Evolutionary conservation across 2,329 filamentous ascomycete species (phyloP).

Genomic region (Coniochaeta sp.): DNA sequence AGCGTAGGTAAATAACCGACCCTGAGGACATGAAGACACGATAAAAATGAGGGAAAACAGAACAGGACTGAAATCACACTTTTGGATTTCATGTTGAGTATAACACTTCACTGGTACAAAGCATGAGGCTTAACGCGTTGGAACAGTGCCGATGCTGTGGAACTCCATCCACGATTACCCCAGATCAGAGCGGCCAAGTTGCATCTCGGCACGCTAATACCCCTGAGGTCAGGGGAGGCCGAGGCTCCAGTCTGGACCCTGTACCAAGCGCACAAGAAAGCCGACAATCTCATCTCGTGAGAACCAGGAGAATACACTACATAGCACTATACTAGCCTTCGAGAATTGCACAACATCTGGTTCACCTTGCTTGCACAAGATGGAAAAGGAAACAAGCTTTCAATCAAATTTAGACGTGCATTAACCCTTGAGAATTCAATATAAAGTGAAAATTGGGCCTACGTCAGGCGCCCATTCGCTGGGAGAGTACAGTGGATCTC

Average conservation of each 20-base stretch:
- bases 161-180: neutral
- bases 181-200: neutral
- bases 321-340: too few relatives aligned
- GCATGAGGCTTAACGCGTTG: too few relatives aligned
- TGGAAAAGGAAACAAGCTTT: neutral
- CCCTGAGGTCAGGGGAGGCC: neutral
- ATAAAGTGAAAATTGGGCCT: neutral
- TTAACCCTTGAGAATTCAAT: neutral
- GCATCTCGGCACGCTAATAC: neutral
- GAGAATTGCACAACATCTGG: neutral
- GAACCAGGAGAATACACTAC: too few relatives aligned
- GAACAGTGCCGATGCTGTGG: neutral
- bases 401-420: neutral
- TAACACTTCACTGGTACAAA: too few relatives aligned
- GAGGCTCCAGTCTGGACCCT: neutral
- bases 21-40: too few relatives aligned
- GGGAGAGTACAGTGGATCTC: neutral
- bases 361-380: neutral
- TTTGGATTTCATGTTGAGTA: too few relatives aligned
- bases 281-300: too few relatives aligned
- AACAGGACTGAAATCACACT: too few relatives aligned
- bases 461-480: neutral
- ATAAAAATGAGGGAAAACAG: too few relatives aligned
- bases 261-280: neutral
- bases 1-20: too few relatives aligned